Conservation (phyloP, 345 rosid species). For the Triadica sebifera region DNA sequence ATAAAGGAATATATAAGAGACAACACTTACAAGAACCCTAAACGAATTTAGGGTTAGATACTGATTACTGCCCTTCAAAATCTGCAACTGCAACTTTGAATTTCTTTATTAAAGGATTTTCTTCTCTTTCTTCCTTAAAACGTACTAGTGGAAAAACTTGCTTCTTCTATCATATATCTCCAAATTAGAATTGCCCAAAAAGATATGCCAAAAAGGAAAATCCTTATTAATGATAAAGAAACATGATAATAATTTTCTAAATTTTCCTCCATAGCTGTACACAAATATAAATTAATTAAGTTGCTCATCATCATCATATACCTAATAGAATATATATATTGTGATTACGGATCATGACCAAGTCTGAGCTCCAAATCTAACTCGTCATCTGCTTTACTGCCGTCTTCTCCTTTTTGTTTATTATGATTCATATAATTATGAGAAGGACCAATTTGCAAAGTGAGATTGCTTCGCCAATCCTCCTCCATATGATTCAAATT, state of each 20-base stretch:
- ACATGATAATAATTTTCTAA: neutral
- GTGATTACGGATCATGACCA: conserved; percentile 24
- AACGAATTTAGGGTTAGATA: conserved; percentile 13
- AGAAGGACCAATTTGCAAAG: conserved; percentile 32
- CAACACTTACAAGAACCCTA: conserved; percentile 20
- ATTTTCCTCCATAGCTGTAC: conserved; percentile 13
- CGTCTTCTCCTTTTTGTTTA: conserved; percentile 18
- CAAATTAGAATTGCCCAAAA: conserved; percentile 13
- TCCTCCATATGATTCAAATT: conserved; percentile 27
- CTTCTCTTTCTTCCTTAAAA: neutral
- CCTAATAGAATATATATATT: conserved; percentile 6
- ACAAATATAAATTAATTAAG: neutral
- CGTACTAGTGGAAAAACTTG: neutral
- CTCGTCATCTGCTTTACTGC: conserved; percentile 11
- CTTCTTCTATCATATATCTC: conserved; percentile 17
- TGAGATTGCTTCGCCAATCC: conserved; percentile 20
- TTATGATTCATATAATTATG: conserved; percentile 16
- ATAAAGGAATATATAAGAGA: neutral
- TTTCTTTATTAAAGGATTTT: neutral
- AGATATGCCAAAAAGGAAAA: neutral
- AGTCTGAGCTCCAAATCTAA: conserved; percentile 34
- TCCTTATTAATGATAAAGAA: neutral
- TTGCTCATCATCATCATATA: neutral
- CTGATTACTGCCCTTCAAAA: conserved; percentile 5
- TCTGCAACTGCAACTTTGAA: neutral